These are phyloP conservation scores for Flueggea neowawraea DNA, from an alignment of 441 rosid species.

Conservation along the genomic window DNA sequence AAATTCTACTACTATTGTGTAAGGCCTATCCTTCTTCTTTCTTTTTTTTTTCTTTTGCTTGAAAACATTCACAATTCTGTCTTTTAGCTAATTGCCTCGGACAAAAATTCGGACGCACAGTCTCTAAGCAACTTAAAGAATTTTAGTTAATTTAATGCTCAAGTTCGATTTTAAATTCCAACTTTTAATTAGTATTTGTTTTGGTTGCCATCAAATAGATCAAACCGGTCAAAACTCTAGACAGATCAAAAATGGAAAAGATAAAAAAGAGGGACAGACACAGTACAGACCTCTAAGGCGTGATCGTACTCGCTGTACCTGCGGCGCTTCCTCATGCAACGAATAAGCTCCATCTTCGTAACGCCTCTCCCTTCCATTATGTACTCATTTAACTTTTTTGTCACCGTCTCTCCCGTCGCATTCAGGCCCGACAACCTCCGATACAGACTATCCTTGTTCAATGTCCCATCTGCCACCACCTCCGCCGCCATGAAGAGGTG, in stretches of 20 bases:
- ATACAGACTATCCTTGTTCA: constrained; percentile 30
- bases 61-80: not conserved
- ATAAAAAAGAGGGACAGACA: too few relatives aligned
- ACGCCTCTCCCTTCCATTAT: constrained; percentile 51
- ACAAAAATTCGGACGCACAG: too few relatives aligned
- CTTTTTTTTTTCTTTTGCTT: constrained; percentile 21
- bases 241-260: constrained; percentile 8
- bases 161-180: too few relatives aligned
- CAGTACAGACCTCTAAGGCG: constrained; percentile 74
- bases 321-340: constrained; percentile 57
- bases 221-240: too few relatives aligned
- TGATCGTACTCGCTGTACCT: constrained; percentile 45
- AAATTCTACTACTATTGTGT: too few relatives aligned
- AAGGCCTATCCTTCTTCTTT: too few relatives aligned
- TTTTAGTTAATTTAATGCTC: too few relatives aligned
- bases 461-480: constrained; percentile 12
- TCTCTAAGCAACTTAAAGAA: too few relatives aligned
- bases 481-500: constrained; percentile 23
- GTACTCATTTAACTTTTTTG: constrained; percentile 52
- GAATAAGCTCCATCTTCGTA: constrained; percentile 39
- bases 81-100: too few relatives aligned
- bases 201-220: too few relatives aligned
- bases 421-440: constrained; percentile 47
- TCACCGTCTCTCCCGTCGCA: constrained; percentile 50
- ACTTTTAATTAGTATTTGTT: constrained; percentile 11